phyloP scores from a whole-genome alignment of 768 basidiomycete genomes.

The Leccinum fibrillosum region DNA sequence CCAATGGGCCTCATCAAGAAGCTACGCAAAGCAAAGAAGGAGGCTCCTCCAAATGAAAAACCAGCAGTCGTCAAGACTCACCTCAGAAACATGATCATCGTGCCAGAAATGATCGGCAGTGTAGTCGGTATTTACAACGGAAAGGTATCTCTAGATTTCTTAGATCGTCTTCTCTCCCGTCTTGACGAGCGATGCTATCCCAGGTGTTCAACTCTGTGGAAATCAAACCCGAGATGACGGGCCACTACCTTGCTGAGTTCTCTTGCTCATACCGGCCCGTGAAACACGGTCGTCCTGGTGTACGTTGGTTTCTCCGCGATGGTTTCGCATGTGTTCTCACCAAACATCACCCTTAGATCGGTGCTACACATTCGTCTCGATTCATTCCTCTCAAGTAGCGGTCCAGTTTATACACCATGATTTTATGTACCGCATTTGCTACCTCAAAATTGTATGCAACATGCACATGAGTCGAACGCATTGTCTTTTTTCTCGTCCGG shows the following conservation, averaged over 20 bases:
- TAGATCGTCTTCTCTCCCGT: neutral
- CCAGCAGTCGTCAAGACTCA: conserved; percentile 99
- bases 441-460: conserved; percentile 37
- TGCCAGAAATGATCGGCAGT: conserved; percentile 99
- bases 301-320: conserved; percentile 43
- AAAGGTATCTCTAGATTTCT: conserved; percentile 53
- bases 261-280: conserved; percentile 97
- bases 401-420: conserved; percentile 22
- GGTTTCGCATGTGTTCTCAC: conserved; percentile 5
- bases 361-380: conserved; percentile 88
- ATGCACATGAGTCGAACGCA: conserved; percentile 26
- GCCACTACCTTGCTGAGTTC: conserved; percentile 98
- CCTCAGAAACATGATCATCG: conserved; percentile 99
- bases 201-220: conserved; percentile 95
- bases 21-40: conserved; percentile 99
- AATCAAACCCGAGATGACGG: conserved; percentile 99
- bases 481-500: conserved; percentile 3
- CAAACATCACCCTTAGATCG: conserved; percentile 50
- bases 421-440: conserved; percentile 18
- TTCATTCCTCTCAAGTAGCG: conserved; percentile 97
- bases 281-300: conserved; percentile 99
- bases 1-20: conserved; percentile 99
- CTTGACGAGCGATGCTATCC: conserved; percentile 1
- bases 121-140: conserved; percentile 99
- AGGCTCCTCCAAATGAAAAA: conserved; percentile 98